These are phyloP conservation scores for Vitis labrusca DNA, from an alignment of 164 flowering plant species.

Conservation along the genomic window DNA sequence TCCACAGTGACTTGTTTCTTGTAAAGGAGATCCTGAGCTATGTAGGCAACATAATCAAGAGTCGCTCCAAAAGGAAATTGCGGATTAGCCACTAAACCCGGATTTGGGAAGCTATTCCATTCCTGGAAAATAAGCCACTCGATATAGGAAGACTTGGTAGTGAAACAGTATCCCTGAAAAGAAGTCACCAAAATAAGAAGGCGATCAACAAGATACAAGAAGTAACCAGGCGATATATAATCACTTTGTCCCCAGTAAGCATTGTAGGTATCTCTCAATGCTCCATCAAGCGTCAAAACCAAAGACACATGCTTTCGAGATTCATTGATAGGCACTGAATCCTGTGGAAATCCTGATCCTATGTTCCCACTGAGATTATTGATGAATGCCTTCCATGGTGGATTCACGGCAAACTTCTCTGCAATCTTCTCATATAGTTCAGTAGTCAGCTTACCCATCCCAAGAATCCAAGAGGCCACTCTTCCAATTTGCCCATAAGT, in stretches of 20 bases:
- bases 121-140: constrained; percentile 41
- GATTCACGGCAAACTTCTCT: constrained; percentile 14
- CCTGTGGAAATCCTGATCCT: constrained; percentile 6
- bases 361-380: constrained; percentile 12
- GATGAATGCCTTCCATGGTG: constrained; percentile 43
- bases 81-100: not conserved
- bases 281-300: constrained; percentile 20
- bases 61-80: not conserved
- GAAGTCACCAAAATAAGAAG: constrained; percentile 39
- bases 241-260: constrained; percentile 39
- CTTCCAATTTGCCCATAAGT: constrained; percentile 60
- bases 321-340: not conserved
- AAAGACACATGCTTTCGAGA: constrained; percentile 5
- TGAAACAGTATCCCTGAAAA: constrained; percentile 23
- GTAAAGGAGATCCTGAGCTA: constrained; percentile 22
- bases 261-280: constrained; percentile 38
- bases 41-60: constrained; percentile 15
- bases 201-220: constrained; percentile 59
- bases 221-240: constrained; percentile 60
- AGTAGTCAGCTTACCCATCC: constrained; percentile 25
- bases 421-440: constrained; percentile 30
- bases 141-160: constrained; percentile 46
- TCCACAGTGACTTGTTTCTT: constrained; percentile 18
- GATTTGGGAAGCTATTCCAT: constrained; percentile 6
- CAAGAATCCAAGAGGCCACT: constrained; percentile 39